Base-by-base conservation (phyloP, 1,139 yeast species). In the Candida freyschussii region DNA sequence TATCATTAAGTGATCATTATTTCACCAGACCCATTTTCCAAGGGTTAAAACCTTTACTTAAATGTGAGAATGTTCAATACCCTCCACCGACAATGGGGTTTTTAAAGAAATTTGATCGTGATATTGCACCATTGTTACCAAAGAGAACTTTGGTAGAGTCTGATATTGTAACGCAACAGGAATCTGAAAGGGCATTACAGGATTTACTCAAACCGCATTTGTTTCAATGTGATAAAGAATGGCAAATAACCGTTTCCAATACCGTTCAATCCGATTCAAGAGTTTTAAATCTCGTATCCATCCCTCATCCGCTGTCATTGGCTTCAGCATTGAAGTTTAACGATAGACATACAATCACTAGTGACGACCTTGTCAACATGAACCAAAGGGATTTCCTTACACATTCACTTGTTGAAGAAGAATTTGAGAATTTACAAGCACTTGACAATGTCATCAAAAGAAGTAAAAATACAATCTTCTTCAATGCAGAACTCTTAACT, bases 231-330 rank as follows among this genome's bases (percentile, higher is more conserved):
- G 21, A 34, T 1, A 13, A 22, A 13, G 14, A 18, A 19, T 33
- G 23, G 34, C 12, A 32, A 14, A 15, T 41, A 5, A 11, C n/a
- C 8, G 21, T 43, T 10, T 15, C 40, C 2, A 35, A 37, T 27
- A 18, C 21, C 2, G 9, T 38, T 8, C 11, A 18, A 6, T 15
- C 29, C 9, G 32, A 29, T 10, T 13, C 31, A 2, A 13, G 19
- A 22, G 15, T 13, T 16, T 17, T 44, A 10, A 43, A 37, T 17
- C 13, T 44, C 8, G 28, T 44, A 4, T 17, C 38, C 2, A 13
- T 44, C 4, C 48, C 48, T 24, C 47, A 44, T 31, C 48, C 48
- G 7, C 17, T 40, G 1, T 43, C 47, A 1, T 25, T 34, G 2
- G 20, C 39, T 4, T 28, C 38, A 4, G 38, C 43, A 2, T 19